Percentiles rank a stretch among this genome's conserved stretches.
Conservation (phyloP, 139 green algal genomes). For the Nannochloris sp. region DNA sequence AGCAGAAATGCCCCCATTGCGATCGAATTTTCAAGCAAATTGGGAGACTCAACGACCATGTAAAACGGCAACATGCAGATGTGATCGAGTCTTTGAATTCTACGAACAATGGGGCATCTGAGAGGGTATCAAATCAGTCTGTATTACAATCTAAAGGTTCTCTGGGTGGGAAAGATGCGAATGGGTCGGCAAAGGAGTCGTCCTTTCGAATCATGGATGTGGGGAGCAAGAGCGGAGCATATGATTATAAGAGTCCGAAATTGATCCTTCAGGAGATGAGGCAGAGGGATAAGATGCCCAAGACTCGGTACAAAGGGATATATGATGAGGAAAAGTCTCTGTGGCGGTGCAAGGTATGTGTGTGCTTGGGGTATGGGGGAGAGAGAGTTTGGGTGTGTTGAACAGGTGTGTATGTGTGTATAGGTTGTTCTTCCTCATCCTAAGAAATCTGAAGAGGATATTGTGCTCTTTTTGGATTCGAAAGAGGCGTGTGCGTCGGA, state of each 20-base stretch:
- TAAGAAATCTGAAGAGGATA: slow-evolving; percentile 49
- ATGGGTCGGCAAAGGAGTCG: neutral
- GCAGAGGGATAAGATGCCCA: slow-evolving; percentile 46
- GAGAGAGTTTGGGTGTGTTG: neutral
- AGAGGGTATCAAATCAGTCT: neutral
- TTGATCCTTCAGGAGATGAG: slow-evolving; percentile 70
- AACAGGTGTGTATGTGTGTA: slow-evolving; percentile 44
- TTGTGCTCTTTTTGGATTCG: slow-evolving; percentile 63
- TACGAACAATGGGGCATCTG: neutral
- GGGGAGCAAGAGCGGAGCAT: slow-evolving; percentile 53
- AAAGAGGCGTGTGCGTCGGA: slow-evolving; percentile 19
- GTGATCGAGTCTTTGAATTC: neutral
- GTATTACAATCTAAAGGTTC: neutral
- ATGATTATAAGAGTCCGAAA: slow-evolving; percentile 64
- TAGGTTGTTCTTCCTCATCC: slow-evolving; percentile 67
- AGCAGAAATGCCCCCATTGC: slow-evolving; percentile 77
- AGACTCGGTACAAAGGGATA: slow-evolving; percentile 38
- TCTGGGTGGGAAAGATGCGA: neutral
- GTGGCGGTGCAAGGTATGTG: neutral
- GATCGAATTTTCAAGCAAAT: slow-evolving; percentile 75
- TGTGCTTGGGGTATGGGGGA: slow-evolving; percentile 1
- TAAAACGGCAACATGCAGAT: slow-evolving; percentile 48
- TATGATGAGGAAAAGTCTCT: neutral
- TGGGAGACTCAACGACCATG: slow-evolving; percentile 47
- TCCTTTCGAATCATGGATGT: slow-evolving; percentile 53